Base-by-base conservation (phyloP, 441 rosid species). In the Populus hybrid region DNA sequence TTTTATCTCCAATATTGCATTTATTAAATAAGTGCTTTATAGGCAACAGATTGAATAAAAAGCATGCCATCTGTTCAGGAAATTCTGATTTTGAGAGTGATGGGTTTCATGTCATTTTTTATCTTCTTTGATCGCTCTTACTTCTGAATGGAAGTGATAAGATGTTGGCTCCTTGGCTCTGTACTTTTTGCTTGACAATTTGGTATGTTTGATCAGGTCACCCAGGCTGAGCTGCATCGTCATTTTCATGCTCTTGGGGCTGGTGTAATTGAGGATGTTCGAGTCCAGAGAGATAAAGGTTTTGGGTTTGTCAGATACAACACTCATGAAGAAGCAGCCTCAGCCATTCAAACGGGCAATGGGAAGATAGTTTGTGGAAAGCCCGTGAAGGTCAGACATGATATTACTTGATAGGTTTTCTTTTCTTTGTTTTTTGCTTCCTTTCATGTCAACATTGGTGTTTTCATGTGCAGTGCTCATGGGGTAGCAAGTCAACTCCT, bases 231-330 rank as follows among this genome's bases (percentile, higher is more conserved):
- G 80, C 95, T 94, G 70, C 99, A 96, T 76, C 91, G 94, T 76
- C 96, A 91, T 79, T 96, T 96, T 89, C 97, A 96, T 84, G 76
- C 88, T 70, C 91, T 96, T 77, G 91, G 94, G 70, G 92, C 97
- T 77, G 98, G 99, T 76, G 92, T 91, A 74, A 91, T 96, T 77
- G 98, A 96, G 90, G 98, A 96, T 83, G 98, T 96, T 70, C 89
- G 98, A 53, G 91, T 96, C 78, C 99, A 96, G 88, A 87, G 94
- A 76, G 98, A 94, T 84, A 96, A 96, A 85, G 98, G 96, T 72
- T 96, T 96, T 88, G 98, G 99, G 71, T 96, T 96, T 53, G 97
- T 96, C 80, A 92, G 98, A 83, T 96, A 87, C 88, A 90, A 92
- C 77, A 91, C 92, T 46, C 98, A 91, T 79, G 83, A 91, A 7